These are phyloP conservation scores for Trichoderma oligosporum DNA, from an alignment of 2,329 filamentous ascomycete species.

Conservation along the genomic window DNA sequence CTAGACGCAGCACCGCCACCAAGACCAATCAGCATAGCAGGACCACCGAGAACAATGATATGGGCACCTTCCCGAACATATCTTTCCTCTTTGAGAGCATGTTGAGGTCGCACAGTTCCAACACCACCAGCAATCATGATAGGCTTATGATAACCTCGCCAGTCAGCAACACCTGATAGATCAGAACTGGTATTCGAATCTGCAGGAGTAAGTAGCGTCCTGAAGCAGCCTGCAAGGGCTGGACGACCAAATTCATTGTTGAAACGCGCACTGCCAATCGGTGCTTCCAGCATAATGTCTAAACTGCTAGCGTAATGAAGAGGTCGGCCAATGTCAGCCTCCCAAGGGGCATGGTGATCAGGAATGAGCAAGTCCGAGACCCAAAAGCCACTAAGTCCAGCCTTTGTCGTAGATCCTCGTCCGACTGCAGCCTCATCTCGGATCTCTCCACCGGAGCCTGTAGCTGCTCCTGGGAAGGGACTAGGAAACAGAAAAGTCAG, in stretches of 20 bases:
- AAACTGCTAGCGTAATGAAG: constrained; percentile 88
- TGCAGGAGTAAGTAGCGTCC: constrained; percentile 68
- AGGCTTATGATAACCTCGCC: constrained; percentile 93
- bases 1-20: constrained; percentile 94
- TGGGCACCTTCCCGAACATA: constrained; percentile 84
- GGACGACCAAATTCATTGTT: constrained; percentile 98
- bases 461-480: constrained; percentile 87
- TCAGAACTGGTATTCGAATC: constrained; percentile 19
- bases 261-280: constrained; percentile 90
- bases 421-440: constrained; percentile 93
- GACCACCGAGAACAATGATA: constrained; percentile 88
- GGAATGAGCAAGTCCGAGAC: constrained; percentile 93
- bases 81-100: constrained; percentile 78
- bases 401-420: constrained; percentile 86
- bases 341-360: constrained; percentile 79
- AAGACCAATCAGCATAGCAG: constrained; percentile 95
- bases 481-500: constrained; percentile 13
- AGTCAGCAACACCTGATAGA: constrained; percentile 44
- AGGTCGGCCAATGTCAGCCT: constrained; percentile 83
- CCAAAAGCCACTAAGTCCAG: constrained; percentile 87
- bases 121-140: constrained; percentile 98
- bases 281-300: constrained; percentile 96
- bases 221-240: constrained; percentile 83
- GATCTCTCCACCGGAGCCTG: constrained; percentile 92
- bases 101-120: constrained; percentile 84